Evolutionary conservation across 2,329 filamentous ascomycete species (phyloP).

Genomic region (Diaporthe ampelina): DNA sequence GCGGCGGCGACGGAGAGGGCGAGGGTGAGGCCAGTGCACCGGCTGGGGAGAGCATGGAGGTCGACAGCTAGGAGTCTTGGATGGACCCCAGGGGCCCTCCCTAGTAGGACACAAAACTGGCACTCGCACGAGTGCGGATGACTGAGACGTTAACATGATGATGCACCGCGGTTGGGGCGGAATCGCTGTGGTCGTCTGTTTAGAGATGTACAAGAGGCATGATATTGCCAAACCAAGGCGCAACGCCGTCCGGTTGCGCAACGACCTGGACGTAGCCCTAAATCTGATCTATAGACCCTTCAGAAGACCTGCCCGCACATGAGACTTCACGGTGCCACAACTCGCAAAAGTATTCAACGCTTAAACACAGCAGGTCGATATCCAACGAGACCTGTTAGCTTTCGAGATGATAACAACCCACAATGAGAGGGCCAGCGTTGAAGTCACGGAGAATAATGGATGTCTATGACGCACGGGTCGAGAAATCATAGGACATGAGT

Average conservation of each 20-base stretch:
- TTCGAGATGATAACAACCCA: no score
- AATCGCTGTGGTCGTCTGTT: constrained; percentile 36
- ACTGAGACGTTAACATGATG: constrained; percentile 9
- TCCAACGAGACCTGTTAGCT: background rate
- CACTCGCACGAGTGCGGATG: constrained; percentile 19
- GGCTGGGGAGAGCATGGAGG: constrained; percentile 59
- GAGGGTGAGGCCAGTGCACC: constrained; percentile 51
- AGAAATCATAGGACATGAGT: background rate
- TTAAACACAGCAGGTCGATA: background rate
- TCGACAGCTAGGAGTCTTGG: constrained; percentile 52
- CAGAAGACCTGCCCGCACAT: background rate
- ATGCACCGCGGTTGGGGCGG: background rate
- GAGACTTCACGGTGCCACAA: background rate
- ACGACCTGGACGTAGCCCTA: background rate
- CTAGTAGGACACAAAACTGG: background rate
- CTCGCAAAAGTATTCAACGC: background rate
- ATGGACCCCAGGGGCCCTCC: background rate
- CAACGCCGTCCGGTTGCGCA: background rate
- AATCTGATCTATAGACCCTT: constrained; percentile 1
- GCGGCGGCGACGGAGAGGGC: constrained; percentile 57
- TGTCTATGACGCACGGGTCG: no score
- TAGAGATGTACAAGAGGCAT: constrained; percentile 38
- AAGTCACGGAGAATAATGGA: no score
- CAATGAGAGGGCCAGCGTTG: no score
- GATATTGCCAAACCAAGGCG: constrained; percentile 10